Percentiles rank a stretch among this genome's conserved stretches.
Evolutionary conservation across 1,284 basidiomycete genomes (phyloP).

Genomic region (Microstroma glucosiphilum): DNA sequence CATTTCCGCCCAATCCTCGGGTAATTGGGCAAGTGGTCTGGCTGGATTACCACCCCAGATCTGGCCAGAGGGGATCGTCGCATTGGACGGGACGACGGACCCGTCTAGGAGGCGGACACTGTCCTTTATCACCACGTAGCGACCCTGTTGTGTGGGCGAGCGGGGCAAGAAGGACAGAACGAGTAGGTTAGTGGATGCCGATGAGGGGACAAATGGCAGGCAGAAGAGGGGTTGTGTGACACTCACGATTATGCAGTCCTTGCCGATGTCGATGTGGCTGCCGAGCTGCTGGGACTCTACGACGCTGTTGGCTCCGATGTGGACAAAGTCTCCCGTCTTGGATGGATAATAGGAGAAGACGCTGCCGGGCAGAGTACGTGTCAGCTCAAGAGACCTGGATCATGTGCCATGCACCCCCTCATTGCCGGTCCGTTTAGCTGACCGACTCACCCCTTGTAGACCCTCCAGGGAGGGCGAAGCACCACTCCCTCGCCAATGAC

Average conservation of each 20-base stretch:
- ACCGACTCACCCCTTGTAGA: conserved; percentile 61
- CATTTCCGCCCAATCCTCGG: conserved; percentile 80
- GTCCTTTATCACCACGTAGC: conserved; percentile 94
- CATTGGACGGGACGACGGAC: conserved; percentile 82
- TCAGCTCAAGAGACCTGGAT: background rate
- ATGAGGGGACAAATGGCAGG: conserved; percentile 5
- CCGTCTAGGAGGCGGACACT: conserved; percentile 80
- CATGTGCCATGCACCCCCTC: too few species aligned
- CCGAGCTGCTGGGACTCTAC: conserved; percentile 93
- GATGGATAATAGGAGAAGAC: conserved; percentile 97
- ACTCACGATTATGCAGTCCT: conserved; percentile 75
- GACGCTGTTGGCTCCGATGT: conserved; percentile 77
- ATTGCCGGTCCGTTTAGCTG: too few species aligned
- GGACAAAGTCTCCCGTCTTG: conserved; percentile 90
- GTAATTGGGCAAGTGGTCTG: conserved; percentile 71
- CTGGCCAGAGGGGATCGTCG: conserved; percentile 80
- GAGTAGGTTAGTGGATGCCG: conserved; percentile 5
- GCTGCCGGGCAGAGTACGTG: conserved; percentile 12
- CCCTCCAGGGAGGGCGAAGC: conserved; percentile 61
- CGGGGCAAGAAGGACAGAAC: background rate
- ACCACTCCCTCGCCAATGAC: conserved; percentile 80
- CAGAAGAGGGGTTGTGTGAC: conserved; percentile 52
- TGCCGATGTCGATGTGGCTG: conserved; percentile 87
- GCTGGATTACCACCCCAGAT: conserved; percentile 72
- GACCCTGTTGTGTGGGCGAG: background rate